Evolutionary conservation across 768 basidiomycete species (phyloP), one percentile per base, ranked within the genome.

Genomic region (Russula virescens): DNA sequence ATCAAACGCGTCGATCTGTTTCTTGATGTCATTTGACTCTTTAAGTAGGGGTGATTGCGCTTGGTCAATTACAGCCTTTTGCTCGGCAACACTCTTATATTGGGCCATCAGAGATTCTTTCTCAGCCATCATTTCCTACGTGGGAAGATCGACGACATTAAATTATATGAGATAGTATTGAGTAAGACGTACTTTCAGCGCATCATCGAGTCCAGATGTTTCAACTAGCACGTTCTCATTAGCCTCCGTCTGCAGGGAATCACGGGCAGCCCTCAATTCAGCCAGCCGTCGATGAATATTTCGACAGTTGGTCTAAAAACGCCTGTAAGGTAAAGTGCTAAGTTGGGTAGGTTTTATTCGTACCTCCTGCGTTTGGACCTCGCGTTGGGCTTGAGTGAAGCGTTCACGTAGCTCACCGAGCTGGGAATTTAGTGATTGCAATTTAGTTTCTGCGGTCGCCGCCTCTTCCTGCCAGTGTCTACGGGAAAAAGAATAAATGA

Each of bases 171-270:
- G 23, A 28, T 38, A 19, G 23, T 35, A 40, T 34, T 25, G 57
- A 10, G 18, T 19, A 34, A 2, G 16, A 50, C 80, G 31, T 67
- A 85, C 88, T 67, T 78, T 71, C 70, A 83, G 82, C 5, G 79
- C 82, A 13, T 73, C 77, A 62, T 86, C 76, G 16, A 89, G 74
- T 16, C 79, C 81, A 23, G 80, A 76, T n/a, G 89, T 76, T 67
- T 81, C 80, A 8, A 81, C 81, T 2, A 88, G 86, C 71, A 87
- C 75, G 14, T 88, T 87, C 21, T 89, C 86, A 60, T 87, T 88
- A 14, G 80, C 79, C 64, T 88, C 86, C 40, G 80, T 75, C 64
- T 86, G 81, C 19, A 88, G 69, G 23, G 73, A 73, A 34, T 69
- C 68, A 45, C 81, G 72, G 2, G 64, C 67, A 8, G 63, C 38